A percentile compares a stretch with the other conserved stretches of the same genome.
Evolutionary conservation across 139 green algal genomes (phyloP).

Genomic region (Spirogloea muscicola): DNA sequence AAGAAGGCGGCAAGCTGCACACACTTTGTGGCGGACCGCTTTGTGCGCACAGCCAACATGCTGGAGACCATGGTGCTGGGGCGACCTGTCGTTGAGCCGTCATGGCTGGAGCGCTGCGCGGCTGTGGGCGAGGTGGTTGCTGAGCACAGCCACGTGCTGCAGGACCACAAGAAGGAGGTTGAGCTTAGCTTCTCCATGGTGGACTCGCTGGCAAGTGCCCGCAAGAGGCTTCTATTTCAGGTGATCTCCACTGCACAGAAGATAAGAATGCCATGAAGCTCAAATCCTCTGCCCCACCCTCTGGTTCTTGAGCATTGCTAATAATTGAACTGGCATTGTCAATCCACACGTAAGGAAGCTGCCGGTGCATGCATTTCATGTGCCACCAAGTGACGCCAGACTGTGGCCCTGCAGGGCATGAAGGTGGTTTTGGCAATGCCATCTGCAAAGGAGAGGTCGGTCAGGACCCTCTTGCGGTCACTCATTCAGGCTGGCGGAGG

Average conservation of each 20-base stretch:
- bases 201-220: neutral
- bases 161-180: conserved; percentile 20
- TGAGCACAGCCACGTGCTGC: neutral
- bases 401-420: no score
- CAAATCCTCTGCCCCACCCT: neutral
- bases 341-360: neutral
- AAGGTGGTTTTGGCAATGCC: no score
- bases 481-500: no score
- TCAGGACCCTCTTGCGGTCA: no score
- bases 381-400: no score
- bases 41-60: conserved; percentile 30
- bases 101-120: conserved; percentile 18
- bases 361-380: no score
- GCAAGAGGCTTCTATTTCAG: conserved; percentile 1
- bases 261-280: neutral
- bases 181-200: conserved; percentile 22
- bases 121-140: neutral
- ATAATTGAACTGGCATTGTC: neutral
- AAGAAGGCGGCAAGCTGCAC: conserved; percentile 10
- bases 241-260: neutral
- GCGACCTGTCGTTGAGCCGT: conserved; percentile 7
- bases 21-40: conserved; percentile 13
- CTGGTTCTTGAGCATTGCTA: neutral
- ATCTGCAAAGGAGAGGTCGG: no score
- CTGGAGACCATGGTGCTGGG: conserved; percentile 16